Evolutionary conservation across 2,329 filamentous ascomycete species (phyloP), one percentile per base, ranked within the genome.

Genomic region (Colletotrichum sp.): DNA sequence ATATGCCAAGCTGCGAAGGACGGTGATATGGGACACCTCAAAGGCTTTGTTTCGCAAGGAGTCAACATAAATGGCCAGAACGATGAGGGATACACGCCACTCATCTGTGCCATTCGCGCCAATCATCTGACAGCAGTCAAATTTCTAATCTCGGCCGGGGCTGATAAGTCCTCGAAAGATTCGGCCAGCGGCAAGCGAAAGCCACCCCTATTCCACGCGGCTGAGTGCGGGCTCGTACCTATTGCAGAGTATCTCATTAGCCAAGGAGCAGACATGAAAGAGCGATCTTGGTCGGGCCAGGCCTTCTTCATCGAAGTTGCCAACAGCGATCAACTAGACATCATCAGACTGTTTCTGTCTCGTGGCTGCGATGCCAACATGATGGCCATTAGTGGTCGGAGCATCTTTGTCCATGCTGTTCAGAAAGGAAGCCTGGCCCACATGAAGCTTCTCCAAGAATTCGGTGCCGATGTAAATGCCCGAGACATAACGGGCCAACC

Each of bases 31-130:
- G 78, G 78, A 13, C 84, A 85, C 24, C 80, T 85, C 55, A 80
- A 78, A 2, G 82, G 81, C 1, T 78, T 86, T 21, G 75, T 86
- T 12, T 75, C 78, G 4, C 82, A 85, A 61, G 84, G 84, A 8
- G 83, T 82, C 43, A 84, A 83, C 48, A 80, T 85, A 32, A 82
- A 85, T 68, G 84, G 84, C 5, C 79, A 80, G n/a, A 82, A 86
- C 34, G 84, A 83, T 3, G 77, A 84, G 7, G 81, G 84, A 2
- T 81, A 84, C 36, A 83, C 82, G 0, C 80, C 84, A 2, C 76
- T 86, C 13, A 81, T 82, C 34, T 84, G 84, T 10, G 84, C 84
- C 8, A 80, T 85, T 5, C n/a, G 81, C 1, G 79, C 79, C 1
- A 79, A 84, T 52, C 80, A 84, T n/a, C 77, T 78, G 15, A 79